Conservation (phyloP, 257 asterid genomes). For the Ehretia macrophylla region DNA sequence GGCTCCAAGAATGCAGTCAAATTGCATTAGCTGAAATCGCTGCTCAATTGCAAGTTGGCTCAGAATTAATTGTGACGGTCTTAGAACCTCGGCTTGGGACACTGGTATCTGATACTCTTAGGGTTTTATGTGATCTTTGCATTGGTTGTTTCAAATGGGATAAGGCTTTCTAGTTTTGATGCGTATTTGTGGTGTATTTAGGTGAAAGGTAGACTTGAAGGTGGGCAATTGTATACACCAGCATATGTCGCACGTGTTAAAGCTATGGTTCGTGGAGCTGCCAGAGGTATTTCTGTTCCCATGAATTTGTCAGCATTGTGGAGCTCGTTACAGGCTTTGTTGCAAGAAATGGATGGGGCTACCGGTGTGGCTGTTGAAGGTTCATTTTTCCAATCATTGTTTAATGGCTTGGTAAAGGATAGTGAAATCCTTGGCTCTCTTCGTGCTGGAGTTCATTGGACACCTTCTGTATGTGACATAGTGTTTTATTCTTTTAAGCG, state of each 20-base stretch:
- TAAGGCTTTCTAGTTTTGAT: conserved; percentile 10
- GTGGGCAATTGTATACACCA: conserved; percentile 96
- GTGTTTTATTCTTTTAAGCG: conserved; percentile 11
- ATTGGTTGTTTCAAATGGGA: conserved; percentile 1
- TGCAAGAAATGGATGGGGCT: conserved; percentile 86
- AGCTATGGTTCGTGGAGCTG: conserved; percentile 99
- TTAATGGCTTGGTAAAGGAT: conserved; percentile 82
- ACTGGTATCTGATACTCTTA: conserved; percentile 38
- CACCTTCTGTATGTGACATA: conserved; percentile 73
- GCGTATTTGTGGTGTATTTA: conserved; percentile 23
- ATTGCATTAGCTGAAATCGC: conserved; percentile 94
- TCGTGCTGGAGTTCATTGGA: conserved; percentile 98
- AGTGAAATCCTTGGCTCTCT: conserved; percentile 87
- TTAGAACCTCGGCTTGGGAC: conserved; percentile 88
- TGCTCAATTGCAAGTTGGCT: conserved; percentile 85
- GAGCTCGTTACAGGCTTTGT: conserved; percentile 75
- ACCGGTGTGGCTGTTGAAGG: conserved; percentile 79
- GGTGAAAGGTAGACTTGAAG: conserved; percentile 98
- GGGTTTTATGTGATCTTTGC: not conserved
- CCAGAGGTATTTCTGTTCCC: conserved; percentile 89
- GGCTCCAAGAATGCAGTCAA: conserved; percentile 96
- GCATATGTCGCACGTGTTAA: conserved; percentile 89
- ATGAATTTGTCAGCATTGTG: conserved; percentile 73
- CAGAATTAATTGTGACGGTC: conserved; percentile 70
- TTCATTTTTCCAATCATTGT: conserved; percentile 93